Evolutionary conservation across 495 filamentous ascomycete genomes (phyloP).

Genomic region (Xanthoparmelia taractica): DNA sequence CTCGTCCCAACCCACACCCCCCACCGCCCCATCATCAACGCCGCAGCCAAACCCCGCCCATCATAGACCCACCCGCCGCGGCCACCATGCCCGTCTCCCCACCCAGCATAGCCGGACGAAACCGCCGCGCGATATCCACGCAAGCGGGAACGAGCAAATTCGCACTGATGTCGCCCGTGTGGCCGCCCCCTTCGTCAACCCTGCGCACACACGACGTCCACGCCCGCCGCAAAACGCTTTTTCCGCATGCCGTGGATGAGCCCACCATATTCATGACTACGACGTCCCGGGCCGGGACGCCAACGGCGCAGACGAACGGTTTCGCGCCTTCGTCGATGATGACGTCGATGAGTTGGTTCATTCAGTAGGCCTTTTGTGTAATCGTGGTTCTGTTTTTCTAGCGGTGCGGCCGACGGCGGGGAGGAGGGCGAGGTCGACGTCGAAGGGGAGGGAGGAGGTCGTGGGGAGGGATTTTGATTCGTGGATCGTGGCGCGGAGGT

Average conservation of each 20-base stretch:
- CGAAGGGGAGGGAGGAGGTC: conserved; percentile 63
- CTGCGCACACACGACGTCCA: conserved; percentile 79
- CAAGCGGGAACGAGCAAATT: conserved; percentile 67
- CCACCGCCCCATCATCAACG: conserved; percentile 63
- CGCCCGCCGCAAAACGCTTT: conserved; percentile 74
- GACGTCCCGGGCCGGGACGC: conserved; percentile 62
- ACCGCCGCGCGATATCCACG: conserved; percentile 61
- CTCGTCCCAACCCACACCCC: conserved; percentile 82
- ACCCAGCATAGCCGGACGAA: conserved; percentile 45
- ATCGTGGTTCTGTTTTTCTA: conserved; percentile 82
- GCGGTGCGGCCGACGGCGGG: conserved; percentile 74
- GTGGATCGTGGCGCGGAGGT: conserved; percentile 70
- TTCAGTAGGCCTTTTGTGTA: conserved; percentile 80
- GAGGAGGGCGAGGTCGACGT: conserved; percentile 78
- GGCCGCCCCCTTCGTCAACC: conserved; percentile 73
- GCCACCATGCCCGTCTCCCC: conserved; percentile 57
- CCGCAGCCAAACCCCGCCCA: conserved; percentile 60
- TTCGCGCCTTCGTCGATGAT: conserved; percentile 67
- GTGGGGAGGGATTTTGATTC: conserved; percentile 67
- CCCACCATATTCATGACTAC: conserved; percentile 97
- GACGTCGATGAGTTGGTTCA: conserved; percentile 72
- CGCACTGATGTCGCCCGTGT: conserved; percentile 69
- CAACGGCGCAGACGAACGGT: conserved; percentile 77
- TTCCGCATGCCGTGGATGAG: conserved; percentile 72
- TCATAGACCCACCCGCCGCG: conserved; percentile 70